Base-by-base conservation (phyloP, 2,329 filamentous ascomycete species). In the Calonectria pseudoturangicola region DNA sequence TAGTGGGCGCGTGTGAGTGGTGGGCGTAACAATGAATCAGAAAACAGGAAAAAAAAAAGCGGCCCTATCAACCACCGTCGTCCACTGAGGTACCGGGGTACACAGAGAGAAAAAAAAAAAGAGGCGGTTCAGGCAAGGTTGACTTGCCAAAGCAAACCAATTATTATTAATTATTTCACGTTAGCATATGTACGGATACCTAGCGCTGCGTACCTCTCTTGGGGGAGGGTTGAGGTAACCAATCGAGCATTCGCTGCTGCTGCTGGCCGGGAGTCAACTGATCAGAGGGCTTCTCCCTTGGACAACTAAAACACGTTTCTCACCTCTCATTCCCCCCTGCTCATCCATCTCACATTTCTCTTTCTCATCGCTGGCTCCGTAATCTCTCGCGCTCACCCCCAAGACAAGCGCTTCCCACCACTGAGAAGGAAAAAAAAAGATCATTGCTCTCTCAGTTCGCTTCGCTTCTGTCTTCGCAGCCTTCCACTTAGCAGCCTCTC, bases 271-370 rank as follows among this genome's bases (percentile, higher is more conserved):
- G 56, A 75, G 73, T 75, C 74, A 77, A 76, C 74, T 77, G 70
- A 75, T 74, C 60, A 63, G 28, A 48, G 56, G 39, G 28, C 15
- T 21, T 48, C 71, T 78, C 78, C 80, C 79, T 80, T 80, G 74
- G 62, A 76, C 80, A 82, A 75, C 77, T 79, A 80, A 82, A 82
- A 78, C 79, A 76, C 43, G 76, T 77, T 73, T 79, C 73, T 78
- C 69, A 48, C 69, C 65, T 74, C 51, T 66, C 72, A 69, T 71
- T 73, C 63, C 69, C 27, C 65, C 60, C 54, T 63, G 39, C 48
- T 45, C 62, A 56, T 58, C 63, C 45, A 67, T 63, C 39, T 54
- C 64, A 51, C 64, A 60, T 69, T 69, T 50, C 48, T 66, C 58
- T 45, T 66, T 54, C 21, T 58, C 63, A 64, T 56, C 54, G 43